A percentile compares a stretch with the other conserved stretches of the same genome.
Conservation (phyloP, 805 yeast genomes). For the Candida bentonensis region DNA sequence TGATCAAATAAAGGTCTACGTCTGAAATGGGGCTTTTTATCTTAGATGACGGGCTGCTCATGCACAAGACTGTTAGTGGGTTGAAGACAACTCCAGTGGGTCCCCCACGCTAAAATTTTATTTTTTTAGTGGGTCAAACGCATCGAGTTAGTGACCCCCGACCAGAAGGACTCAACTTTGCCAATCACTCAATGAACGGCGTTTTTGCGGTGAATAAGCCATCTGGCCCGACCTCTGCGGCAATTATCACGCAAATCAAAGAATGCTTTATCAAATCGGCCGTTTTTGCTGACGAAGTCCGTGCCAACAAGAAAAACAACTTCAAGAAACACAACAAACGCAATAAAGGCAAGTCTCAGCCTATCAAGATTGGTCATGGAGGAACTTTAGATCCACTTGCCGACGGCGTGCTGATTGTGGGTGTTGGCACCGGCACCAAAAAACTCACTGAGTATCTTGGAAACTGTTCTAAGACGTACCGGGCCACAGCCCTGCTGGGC, state of each 20-base stretch:
- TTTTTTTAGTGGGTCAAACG: too few relatives aligned
- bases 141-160: too few relatives aligned
- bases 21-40: too few relatives aligned
- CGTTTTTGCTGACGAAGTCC: slow-evolving; percentile 32
- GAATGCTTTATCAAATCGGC: slow-evolving; percentile 43
- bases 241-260: slow-evolving; percentile 56
- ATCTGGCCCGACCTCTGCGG: slow-evolving; percentile 66
- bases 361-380: slow-evolving; percentile 90
- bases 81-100: too few relatives aligned
- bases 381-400: slow-evolving; percentile 96
- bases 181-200: too few relatives aligned
- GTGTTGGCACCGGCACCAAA: slow-evolving; percentile 89
- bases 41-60: too few relatives aligned
- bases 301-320: not conserved
- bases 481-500: slow-evolving; percentile 76
- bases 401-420: slow-evolving; percentile 80
- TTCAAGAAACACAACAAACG: slow-evolving; percentile 28
- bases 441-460: slow-evolving; percentile 55
- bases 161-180: too few relatives aligned
- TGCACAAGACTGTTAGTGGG: too few relatives aligned
- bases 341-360: slow-evolving; percentile 31
- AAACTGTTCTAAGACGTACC: slow-evolving; percentile 66
- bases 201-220: slow-evolving; percentile 89
- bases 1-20: too few relatives aligned
- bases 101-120: too few relatives aligned